A percentile compares a stretch with the other conserved stretches of the same genome.
Evolutionary conservation across 768 basidiomycete genomes (phyloP).

Genomic region (Fomitopsis serialis): DNA sequence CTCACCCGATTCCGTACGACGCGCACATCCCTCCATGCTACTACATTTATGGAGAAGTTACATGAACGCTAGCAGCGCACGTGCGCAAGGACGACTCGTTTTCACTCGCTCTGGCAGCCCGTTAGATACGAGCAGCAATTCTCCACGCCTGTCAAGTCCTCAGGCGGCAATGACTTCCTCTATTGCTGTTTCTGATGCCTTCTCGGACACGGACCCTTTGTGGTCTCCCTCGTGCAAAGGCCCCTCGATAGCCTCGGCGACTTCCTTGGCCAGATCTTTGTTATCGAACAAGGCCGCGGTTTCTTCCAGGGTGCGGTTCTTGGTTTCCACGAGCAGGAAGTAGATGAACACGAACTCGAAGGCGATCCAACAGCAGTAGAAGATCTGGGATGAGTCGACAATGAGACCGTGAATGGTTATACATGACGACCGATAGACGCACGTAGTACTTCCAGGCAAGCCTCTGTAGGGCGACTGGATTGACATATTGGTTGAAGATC

Average conservation of each 20-base stretch:
- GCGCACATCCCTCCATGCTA: too few species aligned
- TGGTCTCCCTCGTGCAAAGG: not conserved
- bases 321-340: conserved; percentile 33
- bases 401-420: not conserved
- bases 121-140: too few species aligned
- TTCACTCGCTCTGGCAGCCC: too few species aligned
- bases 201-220: not conserved
- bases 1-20: too few species aligned
- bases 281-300: conserved; percentile 20
- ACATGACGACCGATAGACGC: not conserved
- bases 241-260: not conserved
- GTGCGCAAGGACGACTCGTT: too few species aligned
- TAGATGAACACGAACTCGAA: conserved; percentile 36
- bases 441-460: conserved; percentile 45
- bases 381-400: conserved; percentile 12
- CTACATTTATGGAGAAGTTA: too few species aligned
- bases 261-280: conserved; percentile 1
- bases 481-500: conserved; percentile 41
- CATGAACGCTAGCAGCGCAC: too few species aligned
- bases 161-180: not conserved
- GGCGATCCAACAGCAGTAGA: conserved; percentile 35
- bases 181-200: not conserved
- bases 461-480: conserved; percentile 33
- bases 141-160: not conserved
- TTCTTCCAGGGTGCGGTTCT: conserved; percentile 30